A percentile compares a stretch with the other conserved stretches of the same genome.
These are phyloP conservation scores for Luffa acutangula DNA, from an alignment of 306 rosid species.

Conservation along the genomic window DNA sequence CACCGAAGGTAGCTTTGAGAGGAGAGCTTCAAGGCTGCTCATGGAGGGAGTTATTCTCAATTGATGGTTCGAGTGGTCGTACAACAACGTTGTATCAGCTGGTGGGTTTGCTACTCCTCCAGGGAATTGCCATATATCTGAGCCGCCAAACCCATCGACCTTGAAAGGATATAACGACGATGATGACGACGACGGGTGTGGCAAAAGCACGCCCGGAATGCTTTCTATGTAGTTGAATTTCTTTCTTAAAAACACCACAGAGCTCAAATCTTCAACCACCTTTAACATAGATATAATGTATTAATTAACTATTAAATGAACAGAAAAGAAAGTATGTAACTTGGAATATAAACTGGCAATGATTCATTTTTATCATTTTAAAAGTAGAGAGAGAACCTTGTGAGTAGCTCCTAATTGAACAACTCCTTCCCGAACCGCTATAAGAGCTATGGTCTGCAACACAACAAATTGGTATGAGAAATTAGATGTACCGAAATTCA, in stretches of 20 bases:
- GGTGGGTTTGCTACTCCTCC: conserved; percentile 23
- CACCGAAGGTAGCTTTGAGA: conserved; percentile 40
- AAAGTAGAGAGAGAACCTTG: conserved; percentile 35
- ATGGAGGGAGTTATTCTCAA: conserved; percentile 30
- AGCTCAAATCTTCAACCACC: conserved; percentile 89
- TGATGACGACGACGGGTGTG: conserved; percentile 77
- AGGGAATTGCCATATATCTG: conserved; percentile 54
- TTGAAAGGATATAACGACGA: conserved; percentile 35
- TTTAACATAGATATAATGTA: neutral
- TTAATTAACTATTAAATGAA: neutral
- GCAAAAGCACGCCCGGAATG: conserved; percentile 88
- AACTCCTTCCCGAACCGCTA: conserved; percentile 94
- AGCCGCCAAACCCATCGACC: conserved; percentile 9
- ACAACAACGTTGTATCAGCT: conserved; percentile 12
- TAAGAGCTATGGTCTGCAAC: conserved; percentile 79
- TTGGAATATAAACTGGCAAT: neutral
- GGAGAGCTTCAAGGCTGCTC: conserved; percentile 50
- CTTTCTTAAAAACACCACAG: conserved; percentile 69
- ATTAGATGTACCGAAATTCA: neutral
- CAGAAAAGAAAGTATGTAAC: neutral
- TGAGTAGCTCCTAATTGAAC: conserved; percentile 82
- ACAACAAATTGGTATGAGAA: neutral
- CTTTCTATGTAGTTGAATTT: conserved; percentile 82
- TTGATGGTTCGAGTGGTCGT: conserved; percentile 35
- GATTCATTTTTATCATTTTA: neutral